phyloP scores from a whole-genome alignment of 768 basidiomycete species.

The Pleurotus citrinopileatus region DNA sequence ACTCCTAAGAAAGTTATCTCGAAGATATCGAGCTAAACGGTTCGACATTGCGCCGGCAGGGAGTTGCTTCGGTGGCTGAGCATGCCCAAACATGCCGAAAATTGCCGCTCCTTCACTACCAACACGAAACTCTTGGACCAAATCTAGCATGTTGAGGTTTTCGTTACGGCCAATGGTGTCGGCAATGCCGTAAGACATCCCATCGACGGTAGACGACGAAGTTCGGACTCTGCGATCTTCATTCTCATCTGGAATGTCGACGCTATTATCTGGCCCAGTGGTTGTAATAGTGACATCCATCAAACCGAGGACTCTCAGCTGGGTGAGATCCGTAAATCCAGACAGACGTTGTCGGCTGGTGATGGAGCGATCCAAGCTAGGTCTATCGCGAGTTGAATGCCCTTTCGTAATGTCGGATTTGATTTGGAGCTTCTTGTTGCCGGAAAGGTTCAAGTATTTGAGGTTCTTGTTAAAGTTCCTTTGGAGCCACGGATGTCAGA shows the following conservation, averaged over 20 bases:
- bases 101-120: constrained; percentile 71
- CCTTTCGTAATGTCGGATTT: constrained; percentile 58
- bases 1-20: constrained; percentile 70
- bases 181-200: constrained; percentile 95
- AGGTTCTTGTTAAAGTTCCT: constrained; percentile 98
- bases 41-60: constrained; percentile 55
- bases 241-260: constrained; percentile 77
- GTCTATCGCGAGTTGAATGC: constrained; percentile 21
- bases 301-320: constrained; percentile 88
- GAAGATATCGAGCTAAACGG: constrained; percentile 76
- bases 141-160: constrained; percentile 84
- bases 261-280: constrained; percentile 43
- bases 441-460: constrained; percentile 93
- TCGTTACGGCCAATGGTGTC: constrained; percentile 84
- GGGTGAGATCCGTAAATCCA: constrained; percentile 83
- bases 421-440: constrained; percentile 95
- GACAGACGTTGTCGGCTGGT: constrained; percentile 48
- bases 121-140: constrained; percentile 84
- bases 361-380: constrained; percentile 20
- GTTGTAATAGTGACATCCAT: constrained; percentile 93
- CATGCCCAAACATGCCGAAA: constrained; percentile 94
- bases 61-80: constrained; percentile 41
- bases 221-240: constrained; percentile 92
- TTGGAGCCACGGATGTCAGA: constrained; percentile 1
- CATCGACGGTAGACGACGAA: constrained; percentile 82